Conservation (phyloP, 2,329 filamentous ascomycete species). For the Cladophialophora exuberans region DNA sequence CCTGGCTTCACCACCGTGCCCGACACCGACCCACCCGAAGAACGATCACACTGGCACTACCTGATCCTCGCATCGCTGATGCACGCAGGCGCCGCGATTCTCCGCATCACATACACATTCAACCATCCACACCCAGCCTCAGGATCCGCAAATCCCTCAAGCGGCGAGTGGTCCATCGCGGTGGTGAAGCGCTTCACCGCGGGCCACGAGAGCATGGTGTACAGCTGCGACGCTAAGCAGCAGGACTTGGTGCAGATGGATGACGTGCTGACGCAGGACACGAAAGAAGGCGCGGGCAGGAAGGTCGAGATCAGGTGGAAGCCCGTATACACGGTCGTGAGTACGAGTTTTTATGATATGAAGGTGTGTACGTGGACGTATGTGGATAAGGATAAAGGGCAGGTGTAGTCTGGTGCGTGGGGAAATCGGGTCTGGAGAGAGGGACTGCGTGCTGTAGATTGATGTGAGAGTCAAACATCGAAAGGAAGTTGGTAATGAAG, state of each 20-base stretch:
- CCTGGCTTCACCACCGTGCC: constrained; percentile 6
- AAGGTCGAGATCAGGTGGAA: background rate
- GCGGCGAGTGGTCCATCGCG: constrained; percentile 51
- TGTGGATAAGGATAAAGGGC: constrained; percentile 27
- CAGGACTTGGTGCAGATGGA: constrained; percentile 25
- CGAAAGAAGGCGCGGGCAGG: background rate
- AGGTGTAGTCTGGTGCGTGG: no score
- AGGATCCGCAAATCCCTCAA: constrained; percentile 23
- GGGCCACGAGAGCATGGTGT: constrained; percentile 87
- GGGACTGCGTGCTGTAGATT: no score
- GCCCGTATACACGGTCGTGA: constrained; percentile 40
- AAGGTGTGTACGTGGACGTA: constrained; percentile 54
- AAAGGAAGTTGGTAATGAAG: background rate
- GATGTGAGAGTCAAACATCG: no score
- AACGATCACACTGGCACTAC: constrained; percentile 38
- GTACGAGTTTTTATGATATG: constrained; percentile 59
- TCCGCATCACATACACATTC: constrained; percentile 48
- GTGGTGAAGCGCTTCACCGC: constrained; percentile 76
- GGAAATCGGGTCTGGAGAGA: no score
- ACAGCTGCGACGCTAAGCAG: constrained; percentile 66
- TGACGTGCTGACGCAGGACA: background rate
- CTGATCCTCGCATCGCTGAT: constrained; percentile 86
- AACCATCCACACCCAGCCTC: no score
- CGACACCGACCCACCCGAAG: background rate
- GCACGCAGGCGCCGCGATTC: constrained; percentile 80